These are phyloP conservation scores for Termitomyces sp. DNA, from an alignment of 768 basidiomycete species.

Conservation along the genomic window DNA sequence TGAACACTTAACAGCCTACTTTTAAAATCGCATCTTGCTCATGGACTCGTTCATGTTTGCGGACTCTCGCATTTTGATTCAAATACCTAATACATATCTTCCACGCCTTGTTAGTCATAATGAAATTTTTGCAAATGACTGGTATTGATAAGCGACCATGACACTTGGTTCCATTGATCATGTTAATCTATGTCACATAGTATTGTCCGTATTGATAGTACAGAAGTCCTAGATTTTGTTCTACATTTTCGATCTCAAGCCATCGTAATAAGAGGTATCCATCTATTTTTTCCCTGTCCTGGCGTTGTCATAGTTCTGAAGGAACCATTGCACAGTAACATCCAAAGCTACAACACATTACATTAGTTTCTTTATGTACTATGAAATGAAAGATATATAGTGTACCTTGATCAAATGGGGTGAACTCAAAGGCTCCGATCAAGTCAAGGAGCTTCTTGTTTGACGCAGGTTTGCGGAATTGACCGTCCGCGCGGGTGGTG, in stretches of 20 bases:
- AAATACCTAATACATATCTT: background rate
- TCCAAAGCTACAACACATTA: constrained; percentile 49
- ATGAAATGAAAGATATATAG: constrained; percentile 14
- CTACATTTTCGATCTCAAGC: background rate
- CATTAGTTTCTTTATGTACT: background rate
- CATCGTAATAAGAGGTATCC: background rate
- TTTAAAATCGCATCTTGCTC: background rate
- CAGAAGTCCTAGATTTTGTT: background rate
- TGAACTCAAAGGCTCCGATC: constrained; percentile 83
- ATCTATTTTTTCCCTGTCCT: constrained; percentile 40
- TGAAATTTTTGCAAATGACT: background rate
- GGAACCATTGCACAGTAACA: constrained; percentile 81
- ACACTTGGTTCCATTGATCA: background rate
- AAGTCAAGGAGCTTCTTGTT: constrained; percentile 80
- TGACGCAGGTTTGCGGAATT: constrained; percentile 94
- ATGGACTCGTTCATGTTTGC: background rate
- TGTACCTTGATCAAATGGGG: constrained; percentile 81
- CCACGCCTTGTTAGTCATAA: background rate
- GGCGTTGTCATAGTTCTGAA: constrained; percentile 72
- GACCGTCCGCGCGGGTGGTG: constrained; percentile 79
- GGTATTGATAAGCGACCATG: too few relatives aligned
- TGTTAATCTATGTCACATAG: background rate
- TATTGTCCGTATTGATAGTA: background rate
- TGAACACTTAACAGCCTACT: background rate
- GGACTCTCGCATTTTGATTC: background rate